A percentile compares a stretch with the other conserved stretches of the same genome.
phyloP scores from a whole-genome alignment of 345 rosid genomes.

The Gossypium bickii region DNA sequence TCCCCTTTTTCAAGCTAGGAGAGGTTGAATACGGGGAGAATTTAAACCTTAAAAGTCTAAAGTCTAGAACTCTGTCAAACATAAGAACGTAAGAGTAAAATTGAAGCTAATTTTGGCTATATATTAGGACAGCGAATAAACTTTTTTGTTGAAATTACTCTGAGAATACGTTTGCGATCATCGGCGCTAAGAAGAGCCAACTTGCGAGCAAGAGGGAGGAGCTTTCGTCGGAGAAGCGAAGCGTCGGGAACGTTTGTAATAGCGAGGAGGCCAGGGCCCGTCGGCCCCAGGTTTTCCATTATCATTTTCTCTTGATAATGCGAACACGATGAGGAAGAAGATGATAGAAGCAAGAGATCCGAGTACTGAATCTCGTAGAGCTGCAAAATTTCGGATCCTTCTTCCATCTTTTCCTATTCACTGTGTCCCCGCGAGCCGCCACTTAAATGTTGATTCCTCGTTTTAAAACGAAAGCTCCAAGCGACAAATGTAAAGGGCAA shows the following conservation, averaged over 20 bases:
- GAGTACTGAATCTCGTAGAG: slow-evolving; percentile 50
- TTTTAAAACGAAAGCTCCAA: background rate
- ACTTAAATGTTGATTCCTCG: background rate
- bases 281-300: slow-evolving; percentile 67
- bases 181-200: slow-evolving; percentile 65
- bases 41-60: background rate
- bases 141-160: slow-evolving; percentile 31
- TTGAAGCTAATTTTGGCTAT: background rate
- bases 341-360: slow-evolving; percentile 45
- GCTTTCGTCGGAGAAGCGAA: slow-evolving; percentile 51
- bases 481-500: background rate
- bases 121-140: background rate
- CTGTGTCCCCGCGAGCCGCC: background rate
- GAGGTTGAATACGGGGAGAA: background rate
- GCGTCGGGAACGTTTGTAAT: slow-evolving; percentile 52
- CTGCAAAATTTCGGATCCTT: slow-evolving; percentile 39
- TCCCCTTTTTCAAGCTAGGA: background rate
- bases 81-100: background rate
- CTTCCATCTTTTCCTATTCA: slow-evolving; percentile 31
- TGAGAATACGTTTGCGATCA: slow-evolving; percentile 50
- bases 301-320: slow-evolving; percentile 33
- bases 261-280: slow-evolving; percentile 70
- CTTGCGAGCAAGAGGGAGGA: slow-evolving; percentile 59
- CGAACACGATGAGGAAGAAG: slow-evolving; percentile 6
- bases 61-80: background rate